Evolutionary conservation across 2,329 filamentous ascomycete genomes (phyloP).

Genomic region (Stemphylium vesicarium): DNA sequence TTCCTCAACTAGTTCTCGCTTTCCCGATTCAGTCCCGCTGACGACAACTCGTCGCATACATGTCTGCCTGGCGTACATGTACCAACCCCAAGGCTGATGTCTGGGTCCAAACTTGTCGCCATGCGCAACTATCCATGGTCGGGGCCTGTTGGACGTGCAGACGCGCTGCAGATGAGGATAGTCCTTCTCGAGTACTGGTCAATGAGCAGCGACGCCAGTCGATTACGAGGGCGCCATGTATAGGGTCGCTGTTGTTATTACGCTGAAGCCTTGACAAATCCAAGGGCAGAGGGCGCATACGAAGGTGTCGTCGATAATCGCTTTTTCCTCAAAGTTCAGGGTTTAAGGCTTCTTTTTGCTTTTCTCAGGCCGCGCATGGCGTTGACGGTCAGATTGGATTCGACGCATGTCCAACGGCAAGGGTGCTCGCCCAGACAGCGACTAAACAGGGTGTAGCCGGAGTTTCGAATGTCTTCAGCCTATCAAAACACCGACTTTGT

Average conservation of each 20-base stretch:
- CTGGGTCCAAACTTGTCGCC: constrained; percentile 17
- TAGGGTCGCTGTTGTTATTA: constrained; percentile 11
- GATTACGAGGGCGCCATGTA: constrained; percentile 22
- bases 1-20: background rate
- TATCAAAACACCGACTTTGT: constrained; percentile 16
- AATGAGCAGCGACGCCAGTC: constrained; percentile 20
- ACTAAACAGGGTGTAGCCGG: constrained; percentile 11
- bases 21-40: constrained; percentile 18
- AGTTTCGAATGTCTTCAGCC: constrained; percentile 19
- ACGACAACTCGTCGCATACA: constrained; percentile 26
- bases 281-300: background rate
- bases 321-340: constrained; percentile 5
- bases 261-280: constrained; percentile 20
- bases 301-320: background rate
- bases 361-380: constrained; percentile 10
- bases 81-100: constrained; percentile 22
- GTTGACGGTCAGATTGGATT: constrained; percentile 8
- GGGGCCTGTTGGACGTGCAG: constrained; percentile 21
- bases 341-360: constrained; percentile 8
- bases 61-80: constrained; percentile 28
- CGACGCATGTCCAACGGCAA: constrained; percentile 4
- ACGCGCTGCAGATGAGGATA: constrained; percentile 16
- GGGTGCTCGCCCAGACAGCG: constrained; percentile 9
- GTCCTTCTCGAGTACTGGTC: constrained; percentile 22
- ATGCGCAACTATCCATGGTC: constrained; percentile 19